Evolutionary conservation across 495 filamentous ascomycete genomes (phyloP).

Genomic region (Penicillium bovifimosum): DNA sequence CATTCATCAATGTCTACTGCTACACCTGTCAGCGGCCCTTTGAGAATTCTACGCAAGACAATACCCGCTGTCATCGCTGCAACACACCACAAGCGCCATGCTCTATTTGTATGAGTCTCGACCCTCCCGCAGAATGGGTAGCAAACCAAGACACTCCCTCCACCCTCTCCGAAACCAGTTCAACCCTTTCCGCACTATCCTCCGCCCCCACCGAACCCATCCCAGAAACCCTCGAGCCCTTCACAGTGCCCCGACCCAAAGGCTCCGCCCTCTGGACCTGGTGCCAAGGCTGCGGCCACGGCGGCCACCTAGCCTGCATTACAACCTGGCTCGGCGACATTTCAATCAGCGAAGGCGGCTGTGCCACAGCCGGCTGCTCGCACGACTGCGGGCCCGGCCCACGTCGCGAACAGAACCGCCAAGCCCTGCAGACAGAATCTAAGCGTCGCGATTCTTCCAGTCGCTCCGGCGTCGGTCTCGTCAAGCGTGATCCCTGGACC

Average conservation of each 20-base stretch:
- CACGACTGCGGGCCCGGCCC: constrained; percentile 66
- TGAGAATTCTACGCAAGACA: constrained; percentile 40
- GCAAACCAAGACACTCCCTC: constrained; percentile 16
- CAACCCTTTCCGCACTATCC: constrained; percentile 24
- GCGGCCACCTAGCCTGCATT: constrained; percentile 66
- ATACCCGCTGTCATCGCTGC: constrained; percentile 41
- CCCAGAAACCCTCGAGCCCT: constrained; percentile 16
- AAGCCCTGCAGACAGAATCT: constrained; percentile 28
- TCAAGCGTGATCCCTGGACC: constrained; percentile 41
- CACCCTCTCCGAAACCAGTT: constrained; percentile 17
- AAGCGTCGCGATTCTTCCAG: constrained; percentile 35
- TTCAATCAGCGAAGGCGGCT: constrained; percentile 60
- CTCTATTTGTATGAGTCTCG: constrained; percentile 41
- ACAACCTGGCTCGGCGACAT: constrained; percentile 57
- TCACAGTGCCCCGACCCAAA: constrained; percentile 23
- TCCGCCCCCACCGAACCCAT: constrained; percentile 32
- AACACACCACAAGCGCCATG: constrained; percentile 40
- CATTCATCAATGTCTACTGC: constrained; percentile 43
- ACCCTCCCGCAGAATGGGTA: constrained; percentile 48
- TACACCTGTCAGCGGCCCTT: constrained; percentile 43
- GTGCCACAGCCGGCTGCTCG: constrained; percentile 65
- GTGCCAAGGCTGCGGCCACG: constrained; percentile 71
- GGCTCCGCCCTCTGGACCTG: constrained; percentile 54
- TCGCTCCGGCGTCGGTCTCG: constrained; percentile 33
- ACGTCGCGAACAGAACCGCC: constrained; percentile 45